Evolutionary conservation across 371 early-diverging fungal genomes (phyloP), one percentile per base, ranked within the genome.

Genomic region (Syncephalis plumigaleata): DNA sequence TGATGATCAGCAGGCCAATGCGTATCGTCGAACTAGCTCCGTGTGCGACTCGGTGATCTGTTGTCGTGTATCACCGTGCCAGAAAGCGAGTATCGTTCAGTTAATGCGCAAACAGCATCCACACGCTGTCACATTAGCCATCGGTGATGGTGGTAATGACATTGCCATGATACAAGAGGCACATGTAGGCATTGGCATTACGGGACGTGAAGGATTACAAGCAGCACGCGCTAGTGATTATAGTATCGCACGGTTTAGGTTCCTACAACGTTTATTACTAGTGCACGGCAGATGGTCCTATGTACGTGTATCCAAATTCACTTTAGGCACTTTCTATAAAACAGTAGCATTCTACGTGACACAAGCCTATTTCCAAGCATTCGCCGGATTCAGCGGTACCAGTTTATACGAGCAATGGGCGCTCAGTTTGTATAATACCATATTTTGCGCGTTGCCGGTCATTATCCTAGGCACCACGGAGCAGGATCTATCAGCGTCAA

Each of bases 101-200:
- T 60, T 63, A 17, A 71, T 87, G 54, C 66, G 75, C 0, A 59
- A 68, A 42, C 70, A 75, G 52, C 60, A 68, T 53, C 59, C 55
- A 24, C 56, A 66, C 26, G 60, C 69, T 22, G 75, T 86, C 45
- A 79, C 89, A 42, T 60, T 91, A 38, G 82, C 87, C 3, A 87
- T 95, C 47, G 96, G 96, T 31, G 96, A 95, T 56, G 96, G 96
- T 21, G 91, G 87, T 48, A 95, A 95, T 64, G 96, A 95, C 57
- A 87, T 95, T 48, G 72, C 77, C 7, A 95, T 95, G 96, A 86
- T 95, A 42, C 85, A 86, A 56, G 81, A 75, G 50, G 80, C 88
- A 5, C 74, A 86, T 53, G 77, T 88, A 13, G 87, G 89, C 16
- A 67, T 81, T 20, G 94, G 94, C 5, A 89, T 93, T 23, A 74